phyloP scores from a whole-genome alignment of 2,329 filamentous ascomycete genomes.

The Cryphonectria japonica region DNA sequence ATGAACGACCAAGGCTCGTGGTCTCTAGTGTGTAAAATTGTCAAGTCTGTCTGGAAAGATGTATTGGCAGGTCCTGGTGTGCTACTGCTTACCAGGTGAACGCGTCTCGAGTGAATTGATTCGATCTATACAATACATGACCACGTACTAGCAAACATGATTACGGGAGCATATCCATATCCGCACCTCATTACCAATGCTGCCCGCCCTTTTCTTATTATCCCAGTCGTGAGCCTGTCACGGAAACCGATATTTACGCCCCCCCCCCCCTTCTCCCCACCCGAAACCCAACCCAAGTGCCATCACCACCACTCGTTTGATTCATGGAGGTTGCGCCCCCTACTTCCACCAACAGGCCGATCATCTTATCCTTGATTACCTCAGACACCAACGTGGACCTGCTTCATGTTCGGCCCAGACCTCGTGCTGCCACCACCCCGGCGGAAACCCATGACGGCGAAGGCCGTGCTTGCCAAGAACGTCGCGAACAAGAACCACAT shows the following conservation, averaged over 20 bases:
- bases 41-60: neutral
- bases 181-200: constrained; percentile 4
- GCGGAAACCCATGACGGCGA: constrained; percentile 58
- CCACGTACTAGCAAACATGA: constrained; percentile 1
- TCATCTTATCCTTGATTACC: neutral
- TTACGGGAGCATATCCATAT: neutral
- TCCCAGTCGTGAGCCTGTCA: constrained; percentile 1
- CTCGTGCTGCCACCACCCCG: constrained; percentile 53
- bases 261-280: neutral
- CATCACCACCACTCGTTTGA: constrained; percentile 14
- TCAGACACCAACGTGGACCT: constrained; percentile 52
- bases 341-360: neutral
- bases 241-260: neutral
- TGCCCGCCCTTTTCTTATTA: constrained; percentile 5
- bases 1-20: neutral
- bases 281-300: neutral
- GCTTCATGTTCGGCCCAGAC: constrained; percentile 58
- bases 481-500: constrained; percentile 76
- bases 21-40: neutral
- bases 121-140: constrained; percentile 1
- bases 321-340: neutral
- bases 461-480: constrained; percentile 60
- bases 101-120: neutral
- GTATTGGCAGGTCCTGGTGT: neutral
- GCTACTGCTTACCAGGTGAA: too few species aligned